phyloP scores from a whole-genome alignment of 2,329 filamentous ascomycete species.

The Shiraia bambusicola region DNA sequence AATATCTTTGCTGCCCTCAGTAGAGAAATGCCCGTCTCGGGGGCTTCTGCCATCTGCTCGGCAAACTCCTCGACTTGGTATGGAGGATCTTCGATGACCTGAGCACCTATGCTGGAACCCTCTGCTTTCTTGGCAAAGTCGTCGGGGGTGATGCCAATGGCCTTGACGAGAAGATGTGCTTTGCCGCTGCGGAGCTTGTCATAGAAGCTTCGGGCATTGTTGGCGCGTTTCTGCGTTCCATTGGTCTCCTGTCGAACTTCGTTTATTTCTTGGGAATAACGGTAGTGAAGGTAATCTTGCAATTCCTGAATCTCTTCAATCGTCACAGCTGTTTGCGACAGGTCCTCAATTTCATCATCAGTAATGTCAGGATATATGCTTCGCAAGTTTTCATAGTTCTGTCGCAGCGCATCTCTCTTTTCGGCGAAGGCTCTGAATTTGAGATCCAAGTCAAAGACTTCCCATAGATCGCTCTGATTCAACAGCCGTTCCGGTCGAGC shows the following conservation, averaged over 20 bases:
- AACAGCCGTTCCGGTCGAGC: slow-evolving; percentile 83
- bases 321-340: slow-evolving; percentile 75
- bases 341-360: slow-evolving; percentile 76
- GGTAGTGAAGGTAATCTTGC: slow-evolving; percentile 95
- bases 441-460: slow-evolving; percentile 89
- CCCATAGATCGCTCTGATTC: slow-evolving; percentile 91
- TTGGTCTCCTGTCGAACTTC: slow-evolving; percentile 70
- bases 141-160: slow-evolving; percentile 87
- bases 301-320: slow-evolving; percentile 97
- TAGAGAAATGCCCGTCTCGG: slow-evolving; percentile 69
- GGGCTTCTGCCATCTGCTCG: slow-evolving; percentile 60
- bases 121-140: slow-evolving; percentile 85
- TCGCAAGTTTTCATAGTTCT: slow-evolving; percentile 73
- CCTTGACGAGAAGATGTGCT: slow-evolving; percentile 79
- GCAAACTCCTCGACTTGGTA: slow-evolving; percentile 83
- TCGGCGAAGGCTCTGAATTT: slow-evolving; percentile 93
- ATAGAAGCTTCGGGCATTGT: slow-evolving; percentile 76
- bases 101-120: slow-evolving; percentile 67
- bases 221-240: slow-evolving; percentile 73
- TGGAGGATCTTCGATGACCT: slow-evolving; percentile 74
- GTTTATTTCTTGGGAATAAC: slow-evolving; percentile 80
- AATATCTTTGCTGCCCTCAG: slow-evolving; percentile 79
- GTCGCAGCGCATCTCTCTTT: slow-evolving; percentile 83
- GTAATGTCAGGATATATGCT: slow-evolving; percentile 58
- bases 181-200: slow-evolving; percentile 81